Conservation (phyloP, 78 protist genomes). For the Acrasis kona region DNA sequence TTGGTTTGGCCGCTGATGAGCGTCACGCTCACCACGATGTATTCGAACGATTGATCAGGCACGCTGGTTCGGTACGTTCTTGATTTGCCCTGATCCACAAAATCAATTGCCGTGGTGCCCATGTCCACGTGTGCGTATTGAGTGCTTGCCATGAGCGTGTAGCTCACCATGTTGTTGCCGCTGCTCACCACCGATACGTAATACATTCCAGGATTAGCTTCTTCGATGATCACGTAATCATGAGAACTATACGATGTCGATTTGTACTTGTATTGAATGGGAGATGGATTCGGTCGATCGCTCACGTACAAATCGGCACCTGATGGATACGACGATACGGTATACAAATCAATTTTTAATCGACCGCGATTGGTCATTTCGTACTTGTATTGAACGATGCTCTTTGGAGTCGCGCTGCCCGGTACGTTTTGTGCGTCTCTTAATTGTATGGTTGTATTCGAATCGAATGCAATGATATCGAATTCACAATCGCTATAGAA, state of each 20-base stretch:
- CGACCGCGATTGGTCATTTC: background rate
- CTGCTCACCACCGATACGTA: background rate
- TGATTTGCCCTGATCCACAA: background rate
- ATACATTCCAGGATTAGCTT: background rate
- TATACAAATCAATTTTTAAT: background rate
- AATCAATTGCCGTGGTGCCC: background rate
- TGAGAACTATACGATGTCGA: too few species aligned
- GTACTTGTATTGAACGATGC: background rate
- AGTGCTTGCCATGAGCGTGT: background rate
- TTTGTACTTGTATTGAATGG: too few species aligned
- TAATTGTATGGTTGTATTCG: background rate
- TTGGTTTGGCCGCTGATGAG: background rate
- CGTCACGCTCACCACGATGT: background rate
- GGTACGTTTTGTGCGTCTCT: background rate
- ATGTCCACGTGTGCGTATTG: background rate
- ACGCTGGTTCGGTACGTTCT: background rate
- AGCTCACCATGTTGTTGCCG: background rate
- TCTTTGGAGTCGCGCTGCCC: background rate
- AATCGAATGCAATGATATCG: background rate
- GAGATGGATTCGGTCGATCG: too few species aligned
- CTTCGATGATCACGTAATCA: background rate
- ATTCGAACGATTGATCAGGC: background rate
- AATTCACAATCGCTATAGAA: background rate
- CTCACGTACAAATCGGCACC: background rate
- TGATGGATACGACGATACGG: background rate